Evolutionary conservation across 805 yeast genomes (phyloP), one percentile per base, ranked within the genome.

Genomic region (Hanseniaspora jakobsenii): DNA sequence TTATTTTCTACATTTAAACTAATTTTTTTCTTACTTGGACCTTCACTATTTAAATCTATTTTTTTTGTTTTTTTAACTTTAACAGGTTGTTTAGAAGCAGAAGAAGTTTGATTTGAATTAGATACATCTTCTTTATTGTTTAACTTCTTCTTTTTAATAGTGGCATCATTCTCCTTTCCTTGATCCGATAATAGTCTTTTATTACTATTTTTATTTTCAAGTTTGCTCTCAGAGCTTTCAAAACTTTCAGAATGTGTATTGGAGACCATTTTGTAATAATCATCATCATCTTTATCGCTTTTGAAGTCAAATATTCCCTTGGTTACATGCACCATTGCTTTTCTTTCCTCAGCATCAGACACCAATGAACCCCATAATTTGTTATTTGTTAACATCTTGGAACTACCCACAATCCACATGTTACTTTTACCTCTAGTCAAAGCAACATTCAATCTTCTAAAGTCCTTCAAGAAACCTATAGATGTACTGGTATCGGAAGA

Each of bases 391-490:
- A 89, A 70, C 1, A 93, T 76, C n/a, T 67, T 64, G 24, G 69
- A 72, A 53, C 82, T 78, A 17, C 98, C 98, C 13, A 93, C 61
- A 47, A 91, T 78, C 97, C 97, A 91, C 51, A 91, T 65, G 1
- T 97, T 81, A 1, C 93, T 72, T 52, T 80, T 75, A 0, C 97
- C 96, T 66, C 99, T 81, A 1, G 97, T 89, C 29, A 91, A 64
- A 0, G 95, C 97, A 44, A 91, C 98, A 61, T 91, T 91, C 95
- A 91, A 84, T 66, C 98, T 82, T 51, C 98, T 72, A 30, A 78
- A 71, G 62, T 91, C 99, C 37, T 81, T 78, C 58, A 91, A 70
- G 63, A 91, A 91, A 14, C 97, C 98, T 48, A 89, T 84, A 19
- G 70, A 64, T 26, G 55, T 52, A 9, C 61, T 55, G 7, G 70